Evolutionary conservation across 345 rosid species (phyloP).

Genomic region (Populus pruinosa): DNA sequence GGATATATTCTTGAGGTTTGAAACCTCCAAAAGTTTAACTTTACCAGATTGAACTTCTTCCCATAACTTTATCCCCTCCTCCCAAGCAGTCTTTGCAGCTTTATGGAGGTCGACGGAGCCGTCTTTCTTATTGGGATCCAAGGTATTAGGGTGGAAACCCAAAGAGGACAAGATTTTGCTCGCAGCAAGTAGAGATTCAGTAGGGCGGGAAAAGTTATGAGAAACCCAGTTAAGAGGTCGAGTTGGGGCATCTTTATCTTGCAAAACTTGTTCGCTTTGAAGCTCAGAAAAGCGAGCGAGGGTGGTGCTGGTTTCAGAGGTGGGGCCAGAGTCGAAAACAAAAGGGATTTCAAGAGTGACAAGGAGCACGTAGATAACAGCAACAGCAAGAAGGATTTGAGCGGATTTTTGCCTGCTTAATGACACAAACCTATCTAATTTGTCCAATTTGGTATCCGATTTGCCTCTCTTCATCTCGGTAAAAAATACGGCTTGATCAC

Average conservation of each 20-base stretch:
- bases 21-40: constrained; percentile 3
- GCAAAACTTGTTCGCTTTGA: constrained; percentile 45
- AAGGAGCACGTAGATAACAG: constrained; percentile 50
- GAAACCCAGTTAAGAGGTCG: constrained; percentile 56
- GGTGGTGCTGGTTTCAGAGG: constrained; percentile 37
- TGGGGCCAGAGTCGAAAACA: constrained; percentile 53
- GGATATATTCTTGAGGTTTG: constrained; percentile 28
- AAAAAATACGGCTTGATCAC: background rate
- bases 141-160: constrained; percentile 49
- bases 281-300: constrained; percentile 44
- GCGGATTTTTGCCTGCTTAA: constrained; percentile 63
- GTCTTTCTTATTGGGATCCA: constrained; percentile 50
- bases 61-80: constrained; percentile 72
- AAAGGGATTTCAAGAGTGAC: constrained; percentile 79
- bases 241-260: constrained; percentile 42
- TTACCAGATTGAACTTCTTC: constrained; percentile 53
- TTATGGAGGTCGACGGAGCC: constrained; percentile 73
- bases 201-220: constrained; percentile 32
- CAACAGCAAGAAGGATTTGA: constrained; percentile 56
- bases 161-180: constrained; percentile 48
- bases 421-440: constrained; percentile 40
- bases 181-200: constrained; percentile 10
- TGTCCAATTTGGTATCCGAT: constrained; percentile 37
- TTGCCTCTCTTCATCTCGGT: constrained; percentile 54
- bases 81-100: constrained; percentile 69